phyloP scores from a whole-genome alignment of 2,329 filamentous ascomycete genomes.

The Cercospora sp. region DNA sequence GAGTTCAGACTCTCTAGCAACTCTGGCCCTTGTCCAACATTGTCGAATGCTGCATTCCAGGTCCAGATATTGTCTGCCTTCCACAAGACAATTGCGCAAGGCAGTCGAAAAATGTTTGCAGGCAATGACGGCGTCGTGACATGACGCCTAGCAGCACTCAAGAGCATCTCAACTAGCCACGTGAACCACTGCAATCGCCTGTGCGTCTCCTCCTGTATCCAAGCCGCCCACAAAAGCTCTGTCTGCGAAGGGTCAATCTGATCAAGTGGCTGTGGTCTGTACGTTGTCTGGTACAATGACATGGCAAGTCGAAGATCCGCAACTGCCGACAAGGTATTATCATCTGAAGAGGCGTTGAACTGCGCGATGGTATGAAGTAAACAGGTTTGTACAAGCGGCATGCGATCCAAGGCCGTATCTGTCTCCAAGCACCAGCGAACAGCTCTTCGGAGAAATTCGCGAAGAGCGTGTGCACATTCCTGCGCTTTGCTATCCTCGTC shows the following conservation, averaged over 20 bases:
- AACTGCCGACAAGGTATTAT: neutral
- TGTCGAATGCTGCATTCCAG: neutral
- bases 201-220: neutral
- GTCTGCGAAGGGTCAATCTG: conserved; percentile 1
- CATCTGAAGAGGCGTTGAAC: conserved; percentile 4
- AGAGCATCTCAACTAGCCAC: neutral
- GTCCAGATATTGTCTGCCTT: neutral
- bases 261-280: neutral
- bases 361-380: conserved; percentile 12
- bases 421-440: neutral
- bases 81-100: neutral
- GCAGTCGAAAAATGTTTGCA: neutral
- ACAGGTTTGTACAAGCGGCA: conserved; percentile 14
- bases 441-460: neutral
- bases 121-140: neutral
- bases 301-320: neutral
- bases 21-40: neutral
- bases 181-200: neutral
- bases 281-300: neutral
- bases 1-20: neutral
- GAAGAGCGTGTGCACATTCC: neutral
- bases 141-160: neutral
- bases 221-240: neutral
- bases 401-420: neutral
- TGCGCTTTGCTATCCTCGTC: neutral